Conservation (phyloP, 2,329 filamentous ascomycete species). For the Pyrenochaeta sp. region DNA sequence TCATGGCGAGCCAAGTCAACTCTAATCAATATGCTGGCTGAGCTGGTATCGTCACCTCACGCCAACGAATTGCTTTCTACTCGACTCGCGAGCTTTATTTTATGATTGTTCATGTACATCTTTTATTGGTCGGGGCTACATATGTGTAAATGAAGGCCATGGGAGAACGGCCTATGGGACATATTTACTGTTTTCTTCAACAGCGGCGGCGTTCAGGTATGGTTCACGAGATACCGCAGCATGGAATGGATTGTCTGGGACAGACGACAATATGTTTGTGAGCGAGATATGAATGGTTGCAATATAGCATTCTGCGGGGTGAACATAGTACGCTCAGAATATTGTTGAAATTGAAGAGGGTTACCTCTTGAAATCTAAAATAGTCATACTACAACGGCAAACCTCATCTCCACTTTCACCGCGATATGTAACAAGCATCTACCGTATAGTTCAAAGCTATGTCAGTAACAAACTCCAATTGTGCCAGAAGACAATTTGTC, state of each 20-base stretch:
- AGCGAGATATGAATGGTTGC: neutral
- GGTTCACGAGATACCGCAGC: neutral
- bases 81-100: neutral
- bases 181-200: neutral
- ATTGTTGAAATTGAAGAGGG: too few species aligned
- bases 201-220: slow-evolving; percentile 3
- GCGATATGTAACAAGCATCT: too few species aligned
- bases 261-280: neutral
- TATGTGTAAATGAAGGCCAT: neutral
- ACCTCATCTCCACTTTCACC: too few species aligned
- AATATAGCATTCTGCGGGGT: neutral
- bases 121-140: neutral
- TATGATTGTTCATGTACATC: neutral
- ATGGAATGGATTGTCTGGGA: neutral
- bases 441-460: too few species aligned
- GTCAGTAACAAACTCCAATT: too few species aligned
- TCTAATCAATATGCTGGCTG: slow-evolving; percentile 50
- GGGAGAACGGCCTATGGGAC: neutral
- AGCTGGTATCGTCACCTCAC: neutral
- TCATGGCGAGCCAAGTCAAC: slow-evolving; percentile 67
- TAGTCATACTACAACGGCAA: too few species aligned
- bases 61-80: neutral
- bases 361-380: too few species aligned
- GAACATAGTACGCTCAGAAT: too few species aligned
- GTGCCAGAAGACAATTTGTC: too few species aligned